A percentile compares a stretch with the other conserved stretches of the same genome.
Evolutionary conservation across 1,284 basidiomycete genomes (phyloP).

Genomic region (Amylostereum areolatum): DNA sequence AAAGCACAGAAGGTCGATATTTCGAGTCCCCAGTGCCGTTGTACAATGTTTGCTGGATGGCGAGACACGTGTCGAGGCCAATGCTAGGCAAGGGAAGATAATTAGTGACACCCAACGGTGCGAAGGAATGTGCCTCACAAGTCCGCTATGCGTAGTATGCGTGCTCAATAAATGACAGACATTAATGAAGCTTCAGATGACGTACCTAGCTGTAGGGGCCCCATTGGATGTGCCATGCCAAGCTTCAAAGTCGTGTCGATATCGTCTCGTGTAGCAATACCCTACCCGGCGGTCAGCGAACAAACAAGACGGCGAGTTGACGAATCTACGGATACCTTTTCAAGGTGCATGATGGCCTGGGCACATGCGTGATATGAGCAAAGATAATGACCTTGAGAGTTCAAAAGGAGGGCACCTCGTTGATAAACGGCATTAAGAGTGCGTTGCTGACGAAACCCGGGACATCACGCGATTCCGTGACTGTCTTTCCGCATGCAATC

Average conservation of each 20-base stretch:
- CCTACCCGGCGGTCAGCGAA: slow-evolving; percentile 33
- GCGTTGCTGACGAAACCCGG: slow-evolving; percentile 90
- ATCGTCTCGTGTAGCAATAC: slow-evolving; percentile 87
- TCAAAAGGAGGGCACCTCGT: slow-evolving; percentile 50
- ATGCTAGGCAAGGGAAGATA: slow-evolving; percentile 47
- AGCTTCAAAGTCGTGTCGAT: slow-evolving; percentile 92
- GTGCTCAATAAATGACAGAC: not conserved
- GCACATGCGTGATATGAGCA: slow-evolving; percentile 20
- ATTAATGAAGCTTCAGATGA: slow-evolving; percentile 1
- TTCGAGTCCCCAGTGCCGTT: slow-evolving; percentile 92
- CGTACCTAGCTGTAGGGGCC: slow-evolving; percentile 76
- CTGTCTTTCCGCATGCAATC: slow-evolving; percentile 88
- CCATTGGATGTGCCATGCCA: slow-evolving; percentile 97
- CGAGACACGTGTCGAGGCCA: slow-evolving; percentile 86
- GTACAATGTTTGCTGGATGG: slow-evolving; percentile 86
- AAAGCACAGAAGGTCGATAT: slow-evolving; percentile 87
- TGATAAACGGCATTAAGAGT: slow-evolving; percentile 88
- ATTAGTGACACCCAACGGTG: slow-evolving; percentile 3
- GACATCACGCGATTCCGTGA: slow-evolving; percentile 82
- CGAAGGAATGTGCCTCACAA: slow-evolving; percentile 48
- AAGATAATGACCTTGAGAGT: not conserved
- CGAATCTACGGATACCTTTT: slow-evolving; percentile 50
- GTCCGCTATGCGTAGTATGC: slow-evolving; percentile 47
- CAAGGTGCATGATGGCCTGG: slow-evolving; percentile 88
- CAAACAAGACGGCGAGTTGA: not conserved